Evolutionary conservation across 345 rosid genomes (phyloP).

Genomic region (rapeseed (Brassica napus)): Da-Ae NC_063447.1:3358501-3359000

Average conservation of each 20-base stretch:
- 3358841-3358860: background rate
- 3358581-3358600: background rate
- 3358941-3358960: background rate
- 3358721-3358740: background rate
- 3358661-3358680: background rate
- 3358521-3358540: conserved; percentile 21
- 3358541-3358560: conserved; percentile 19
- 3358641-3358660: background rate
- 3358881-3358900: background rate
- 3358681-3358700: background rate
- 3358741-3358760: background rate
- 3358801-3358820: background rate
- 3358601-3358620: conserved; percentile 12
- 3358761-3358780: background rate
- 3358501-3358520: background rate
- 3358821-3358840: background rate
- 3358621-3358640: background rate
- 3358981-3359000: background rate
- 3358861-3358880: background rate
- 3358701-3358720: background rate
- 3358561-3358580: conserved; percentile 4
- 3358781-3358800: background rate
- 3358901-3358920: background rate
- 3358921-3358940: background rate
- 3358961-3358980: background rate